Percentiles rank a stretch among this genome's conserved stretches.
phyloP scores from a whole-genome alignment of 768 basidiomycete species.

The Macrocybe gigantea region DNA sequence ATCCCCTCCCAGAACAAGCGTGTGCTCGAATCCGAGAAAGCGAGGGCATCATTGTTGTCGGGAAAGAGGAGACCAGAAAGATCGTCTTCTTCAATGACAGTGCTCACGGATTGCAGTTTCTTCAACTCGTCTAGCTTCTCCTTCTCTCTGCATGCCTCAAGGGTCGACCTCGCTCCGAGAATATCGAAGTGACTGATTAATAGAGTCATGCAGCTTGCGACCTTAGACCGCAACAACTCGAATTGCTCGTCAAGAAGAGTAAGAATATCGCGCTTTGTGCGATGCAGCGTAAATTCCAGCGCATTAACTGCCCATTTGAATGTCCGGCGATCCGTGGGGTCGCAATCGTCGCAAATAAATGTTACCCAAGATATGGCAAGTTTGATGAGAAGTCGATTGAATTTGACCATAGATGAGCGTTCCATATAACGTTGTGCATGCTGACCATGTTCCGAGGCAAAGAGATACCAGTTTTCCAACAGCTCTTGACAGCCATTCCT shows the following conservation, averaged over 20 bases:
- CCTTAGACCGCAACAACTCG: slow-evolving; percentile 82
- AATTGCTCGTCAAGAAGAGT: slow-evolving; percentile 88
- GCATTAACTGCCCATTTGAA: slow-evolving; percentile 99
- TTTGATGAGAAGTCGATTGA: slow-evolving; percentile 79
- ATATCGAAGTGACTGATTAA: slow-evolving; percentile 98
- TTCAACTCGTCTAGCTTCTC: slow-evolving; percentile 68
- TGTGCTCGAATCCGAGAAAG: slow-evolving; percentile 58
- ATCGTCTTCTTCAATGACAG: slow-evolving; percentile 42
- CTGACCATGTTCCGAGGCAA: slow-evolving; percentile 94
- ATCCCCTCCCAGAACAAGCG: slow-evolving; percentile 74
- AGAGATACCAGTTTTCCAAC: slow-evolving; percentile 90
- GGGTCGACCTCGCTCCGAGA: slow-evolving; percentile 83
- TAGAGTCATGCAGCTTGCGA: slow-evolving; percentile 95
- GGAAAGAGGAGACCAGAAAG: slow-evolving; percentile 26
- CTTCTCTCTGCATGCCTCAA: slow-evolving; percentile 87
- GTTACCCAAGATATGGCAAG: slow-evolving; percentile 97
- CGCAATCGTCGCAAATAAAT: slow-evolving; percentile 97
- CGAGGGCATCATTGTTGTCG: slow-evolving; percentile 36
- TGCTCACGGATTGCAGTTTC: slow-evolving; percentile 46
- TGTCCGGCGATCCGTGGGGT: slow-evolving; percentile 90
- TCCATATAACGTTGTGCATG: slow-evolving; percentile 90
- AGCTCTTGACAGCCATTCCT: slow-evolving; percentile 73
- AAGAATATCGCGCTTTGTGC: slow-evolving; percentile 86
- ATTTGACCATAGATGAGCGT: slow-evolving; percentile 57
- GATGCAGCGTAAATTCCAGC: slow-evolving; percentile 84